Base-by-base conservation (phyloP, 140 eudicot species). In the Stevia rebaudiana region DNA sequence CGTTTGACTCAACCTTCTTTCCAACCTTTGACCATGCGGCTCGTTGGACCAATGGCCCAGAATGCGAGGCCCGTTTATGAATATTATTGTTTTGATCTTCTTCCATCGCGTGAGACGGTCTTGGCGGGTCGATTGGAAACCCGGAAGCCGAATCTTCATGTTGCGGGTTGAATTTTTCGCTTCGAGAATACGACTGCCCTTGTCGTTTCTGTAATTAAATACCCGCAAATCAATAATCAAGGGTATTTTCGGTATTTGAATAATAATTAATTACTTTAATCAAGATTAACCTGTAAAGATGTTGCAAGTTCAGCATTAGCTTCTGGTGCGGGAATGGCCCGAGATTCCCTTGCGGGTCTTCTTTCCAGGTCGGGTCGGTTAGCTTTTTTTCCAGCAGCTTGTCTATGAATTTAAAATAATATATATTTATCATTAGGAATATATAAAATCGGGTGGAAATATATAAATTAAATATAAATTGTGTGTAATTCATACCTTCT, bases 91-190 rank as follows among this genome's bases (percentile, higher is more conserved):
- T 9, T 71, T 72, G 74, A 30, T 78, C 63, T 64, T 81, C 82
- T 68, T 85, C 95, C 51, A 78, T 41, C n/a, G 70, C 81, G 64
- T 87, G 96, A 67, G 98, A 89, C 50, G 89, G 82, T 69, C 98
- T 82, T 7, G 95, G 98, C 16, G 98, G 98, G 35, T 91, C 98
- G n/a, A 87, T 84, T 8, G 94, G 95, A 42, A 89, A 89, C 24
- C 97, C 97, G 8, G 97, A 84, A 49, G 96, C 95, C 13, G 78
- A 79, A 49, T 90, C 95, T 75, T 87, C 94, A 15, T 74, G 89
- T 46, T 87, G 88, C 49, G 96, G 81, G 68, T 74, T 87, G 83
- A 87, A 87, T 68, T 82, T 81, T 73, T 87, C 91, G 23, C 95
- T 82, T 58, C 95, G 78, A 13, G 87, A 79, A 68, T 79, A 80